Conservation (phyloP, 106 monocot genomes). For the Dactylorhiza incarnata region DNA sequence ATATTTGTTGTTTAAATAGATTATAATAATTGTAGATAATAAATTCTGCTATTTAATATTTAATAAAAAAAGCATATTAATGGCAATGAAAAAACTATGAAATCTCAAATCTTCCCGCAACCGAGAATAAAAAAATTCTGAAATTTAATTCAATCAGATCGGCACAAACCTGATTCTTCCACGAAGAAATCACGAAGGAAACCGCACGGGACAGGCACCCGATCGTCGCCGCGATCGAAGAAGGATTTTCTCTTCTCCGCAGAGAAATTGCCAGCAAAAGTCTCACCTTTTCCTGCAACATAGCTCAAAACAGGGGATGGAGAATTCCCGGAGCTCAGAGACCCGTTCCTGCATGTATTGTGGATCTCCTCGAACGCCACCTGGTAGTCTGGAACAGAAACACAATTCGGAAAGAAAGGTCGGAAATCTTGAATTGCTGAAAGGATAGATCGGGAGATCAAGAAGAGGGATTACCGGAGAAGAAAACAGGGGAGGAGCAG, state of each 20-base stretch:
- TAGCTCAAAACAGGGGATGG: conserved; percentile 41
- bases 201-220: conserved; percentile 57
- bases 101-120: too few species aligned
- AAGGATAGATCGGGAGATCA: background rate
- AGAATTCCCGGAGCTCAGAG: conserved; percentile 1
- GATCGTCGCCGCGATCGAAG: conserved; percentile 26
- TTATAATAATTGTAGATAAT: too few species aligned
- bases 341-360: conserved; percentile 18
- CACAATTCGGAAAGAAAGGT: background rate
- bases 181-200: conserved; percentile 65
- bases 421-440: background rate
- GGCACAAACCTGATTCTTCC: conserved; percentile 39
- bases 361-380: conserved; percentile 49
- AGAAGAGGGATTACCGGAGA: conserved; percentile 37
- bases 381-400: conserved; percentile 33
- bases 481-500: conserved; percentile 55
- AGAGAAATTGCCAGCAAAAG: conserved; percentile 71
- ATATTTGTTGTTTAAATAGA: too few species aligned
- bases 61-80: too few species aligned
- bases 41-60: too few species aligned
- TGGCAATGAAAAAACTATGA: too few species aligned
- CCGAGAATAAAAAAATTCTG: too few species aligned
- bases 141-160: background rate
- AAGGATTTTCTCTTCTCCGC: conserved; percentile 39
- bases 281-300: conserved; percentile 13